Evolutionary conservation across 192 early-diverging fungal species (phyloP), one percentile per base, ranked within the genome.

Genomic region (Backusella morwellensis): DNA sequence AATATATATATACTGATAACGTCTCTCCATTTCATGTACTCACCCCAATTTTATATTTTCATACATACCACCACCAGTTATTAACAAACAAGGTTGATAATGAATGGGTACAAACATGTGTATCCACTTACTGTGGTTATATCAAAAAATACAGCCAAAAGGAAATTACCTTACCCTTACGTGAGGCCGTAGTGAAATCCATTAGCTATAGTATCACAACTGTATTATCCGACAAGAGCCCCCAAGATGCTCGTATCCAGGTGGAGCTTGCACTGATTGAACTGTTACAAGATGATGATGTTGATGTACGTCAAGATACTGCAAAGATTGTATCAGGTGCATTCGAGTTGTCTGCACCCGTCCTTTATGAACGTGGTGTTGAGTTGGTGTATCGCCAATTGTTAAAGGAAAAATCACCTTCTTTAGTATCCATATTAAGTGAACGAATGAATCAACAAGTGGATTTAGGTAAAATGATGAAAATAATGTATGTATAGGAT

Each of bases 231-330:
- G 63, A 75, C 41, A 68, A 75, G 19, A 15, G 82, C 5, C 17
- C 59, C 12, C 59, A 78, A 21, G 47, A 74, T 26, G 68, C 73
- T 2, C 34, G 29, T 15, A 66, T 69, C 34, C 19, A 38, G 8
- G 73, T 70, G 0, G 86, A 56, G 82, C 84, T 23, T 70, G 84
- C 70, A 73, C 83, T 66, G 44, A 85, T 32, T 72, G 80, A 26
- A 81, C 82, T 89, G 44, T 74, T 95, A 68, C 86, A 95, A 76
- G 94, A 96, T 84, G 94, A 96, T 73, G 93, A 96, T 72, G 85
- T 85, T 21, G 93, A 93, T 68, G 86, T 96, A 1, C 88, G 94
- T 9, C 82, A 93, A n/a, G 88, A 83, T 56, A 85, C 86, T 5
- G 88, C 94, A 3, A 70, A 68, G 26, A 88, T 91, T 75, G 91